Conservation (phyloP, 1,284 basidiomycete genomes). For the Thelephora terrestris region DNA sequence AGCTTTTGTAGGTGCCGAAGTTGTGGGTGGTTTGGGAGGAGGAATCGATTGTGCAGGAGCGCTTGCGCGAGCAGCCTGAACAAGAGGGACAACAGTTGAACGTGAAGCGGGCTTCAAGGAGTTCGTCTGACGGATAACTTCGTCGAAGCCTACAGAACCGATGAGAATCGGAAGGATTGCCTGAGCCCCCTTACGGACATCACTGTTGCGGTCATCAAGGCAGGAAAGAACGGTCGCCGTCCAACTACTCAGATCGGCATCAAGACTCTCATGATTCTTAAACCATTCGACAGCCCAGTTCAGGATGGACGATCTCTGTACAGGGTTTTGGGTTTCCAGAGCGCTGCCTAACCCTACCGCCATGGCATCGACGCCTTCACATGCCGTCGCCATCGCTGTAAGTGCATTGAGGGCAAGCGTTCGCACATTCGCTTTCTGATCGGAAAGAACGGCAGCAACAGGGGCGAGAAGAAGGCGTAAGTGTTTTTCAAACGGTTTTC, state of each 20-base stretch:
- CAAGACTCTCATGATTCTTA: conserved; percentile 45
- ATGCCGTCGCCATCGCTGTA: conserved; percentile 77
- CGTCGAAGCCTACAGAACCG: conserved; percentile 71
- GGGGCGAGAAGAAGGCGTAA: conserved; percentile 69
- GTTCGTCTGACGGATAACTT: conserved; percentile 79
- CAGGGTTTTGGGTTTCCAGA: conserved; percentile 82
- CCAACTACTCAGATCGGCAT: conserved; percentile 72
- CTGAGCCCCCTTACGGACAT: conserved; percentile 89
- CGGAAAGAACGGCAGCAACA: conserved; percentile 79
- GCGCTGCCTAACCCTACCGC: conserved; percentile 69
- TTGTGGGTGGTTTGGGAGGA: conserved; percentile 17
- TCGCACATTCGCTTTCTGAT: conserved; percentile 88
- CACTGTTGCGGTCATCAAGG: conserved; percentile 86
- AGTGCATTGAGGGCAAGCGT: conserved; percentile 72
- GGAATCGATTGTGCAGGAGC: conserved; percentile 17
- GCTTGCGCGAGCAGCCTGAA: conserved; percentile 62
- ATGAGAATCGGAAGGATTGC: conserved; percentile 77
- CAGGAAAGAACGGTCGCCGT: conserved; percentile 65
- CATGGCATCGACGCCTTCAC: conserved; percentile 79
- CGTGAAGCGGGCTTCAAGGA: conserved; percentile 90
- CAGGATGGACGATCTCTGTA: conserved; percentile 78
- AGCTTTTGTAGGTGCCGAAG: conserved; percentile 8
- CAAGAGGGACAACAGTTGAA: conserved; percentile 75
- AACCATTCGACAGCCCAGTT: conserved; percentile 83
- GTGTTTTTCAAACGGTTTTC: conserved; percentile 90